A percentile compares a stretch with the other conserved stretches of the same genome.
Evolutionary conservation across 768 basidiomycete genomes (phyloP).

Genomic region (Collybia sordida): DNA sequence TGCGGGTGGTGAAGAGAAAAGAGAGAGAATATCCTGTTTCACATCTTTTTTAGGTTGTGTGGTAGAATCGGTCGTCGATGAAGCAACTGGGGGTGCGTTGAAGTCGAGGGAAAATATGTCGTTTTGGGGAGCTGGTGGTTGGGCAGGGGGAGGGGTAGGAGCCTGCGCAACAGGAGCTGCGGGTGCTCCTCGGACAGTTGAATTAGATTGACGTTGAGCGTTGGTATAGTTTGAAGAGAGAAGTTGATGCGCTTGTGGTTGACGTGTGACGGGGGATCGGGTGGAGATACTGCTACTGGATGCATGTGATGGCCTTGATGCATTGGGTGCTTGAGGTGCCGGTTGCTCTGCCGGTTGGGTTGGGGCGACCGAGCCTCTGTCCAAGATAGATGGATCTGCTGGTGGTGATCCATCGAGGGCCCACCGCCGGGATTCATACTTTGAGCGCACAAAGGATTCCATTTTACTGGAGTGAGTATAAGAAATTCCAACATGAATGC

Average conservation of each 20-base stretch:
- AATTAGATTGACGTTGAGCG: slow-evolving; percentile 9
- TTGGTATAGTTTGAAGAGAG: slow-evolving; percentile 42
- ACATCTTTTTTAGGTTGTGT: slow-evolving; percentile 60
- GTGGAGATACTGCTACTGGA: slow-evolving; percentile 24
- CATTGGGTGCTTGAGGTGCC: slow-evolving; percentile 16
- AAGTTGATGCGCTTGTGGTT: slow-evolving; percentile 55
- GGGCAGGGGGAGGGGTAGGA: slow-evolving; percentile 26
- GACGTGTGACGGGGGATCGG: slow-evolving; percentile 33
- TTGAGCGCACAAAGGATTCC: slow-evolving; percentile 95
- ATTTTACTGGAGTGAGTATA: slow-evolving; percentile 68
- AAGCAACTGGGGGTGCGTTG: slow-evolving; percentile 52
- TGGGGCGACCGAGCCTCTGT: slow-evolving; percentile 34
- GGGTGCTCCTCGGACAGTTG: slow-evolving; percentile 15
- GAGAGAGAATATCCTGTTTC: slow-evolving; percentile 83
- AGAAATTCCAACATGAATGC: neutral
- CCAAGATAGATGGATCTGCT: slow-evolving; percentile 76
- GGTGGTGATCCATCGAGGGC: slow-evolving; percentile 89
- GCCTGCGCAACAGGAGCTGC: slow-evolving; percentile 13
- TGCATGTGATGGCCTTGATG: slow-evolving; percentile 28
- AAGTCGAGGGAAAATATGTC: slow-evolving; percentile 89
- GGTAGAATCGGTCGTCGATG: slow-evolving; percentile 17
- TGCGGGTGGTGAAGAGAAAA: slow-evolving; percentile 58
- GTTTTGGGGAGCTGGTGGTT: slow-evolving; percentile 40
- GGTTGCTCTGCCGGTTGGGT: slow-evolving; percentile 17
- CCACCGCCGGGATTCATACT: slow-evolving; percentile 94